These are phyloP conservation scores for Colletotrichum tropicale DNA, from an alignment of 2,329 filamentous ascomycete genomes.

Conservation along the genomic window DNA sequence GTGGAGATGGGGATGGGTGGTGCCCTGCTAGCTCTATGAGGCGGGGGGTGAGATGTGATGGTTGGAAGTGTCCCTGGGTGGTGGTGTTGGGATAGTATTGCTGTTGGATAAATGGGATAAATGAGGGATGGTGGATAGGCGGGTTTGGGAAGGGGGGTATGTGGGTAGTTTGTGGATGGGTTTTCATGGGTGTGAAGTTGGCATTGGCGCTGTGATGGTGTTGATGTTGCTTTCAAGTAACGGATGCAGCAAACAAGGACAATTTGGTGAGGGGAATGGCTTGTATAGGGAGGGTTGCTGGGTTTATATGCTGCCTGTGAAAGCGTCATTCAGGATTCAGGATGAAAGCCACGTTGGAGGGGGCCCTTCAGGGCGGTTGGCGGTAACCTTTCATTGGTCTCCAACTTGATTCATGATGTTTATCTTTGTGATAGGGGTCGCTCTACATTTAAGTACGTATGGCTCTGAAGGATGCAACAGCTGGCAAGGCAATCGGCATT, in stretches of 20 bases:
- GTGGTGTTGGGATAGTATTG: neutral
- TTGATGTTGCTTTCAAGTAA: neutral
- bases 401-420: too few species aligned
- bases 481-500: too few species aligned
- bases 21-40: neutral
- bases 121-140: neutral
- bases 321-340: neutral
- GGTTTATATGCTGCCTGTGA: neutral
- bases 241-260: too few species aligned
- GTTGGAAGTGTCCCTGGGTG: neutral
- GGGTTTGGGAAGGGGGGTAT: too few species aligned
- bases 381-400: neutral
- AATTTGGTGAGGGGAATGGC: neutral
- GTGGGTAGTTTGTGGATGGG: neutral
- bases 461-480: too few species aligned
- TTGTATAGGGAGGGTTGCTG: accelerated
- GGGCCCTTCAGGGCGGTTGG: neutral
- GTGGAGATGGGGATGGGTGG: neutral
- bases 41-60: neutral
- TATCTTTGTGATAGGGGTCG: too few species aligned
- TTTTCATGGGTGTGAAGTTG: neutral
- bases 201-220: neutral
- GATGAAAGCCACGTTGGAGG: neutral
- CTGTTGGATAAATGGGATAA: neutral
- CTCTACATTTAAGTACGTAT: too few species aligned